Percentiles rank a stretch among this genome's conserved stretches.
Conservation (phyloP, 805 yeast genomes). For the Candida loeiensis region DNA sequence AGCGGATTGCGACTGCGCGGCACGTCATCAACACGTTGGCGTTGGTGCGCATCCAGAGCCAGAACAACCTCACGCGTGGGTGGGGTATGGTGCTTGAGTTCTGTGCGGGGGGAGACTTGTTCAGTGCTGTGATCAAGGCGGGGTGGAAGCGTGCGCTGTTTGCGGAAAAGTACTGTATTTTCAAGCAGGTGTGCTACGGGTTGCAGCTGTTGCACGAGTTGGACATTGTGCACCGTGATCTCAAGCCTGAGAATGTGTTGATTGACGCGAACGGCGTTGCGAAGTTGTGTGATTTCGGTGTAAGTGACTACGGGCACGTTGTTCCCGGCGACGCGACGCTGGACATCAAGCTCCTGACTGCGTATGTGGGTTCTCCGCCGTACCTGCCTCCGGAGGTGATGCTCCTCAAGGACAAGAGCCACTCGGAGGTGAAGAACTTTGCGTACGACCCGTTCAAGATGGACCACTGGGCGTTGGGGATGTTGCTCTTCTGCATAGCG, state of each 20-base stretch:
- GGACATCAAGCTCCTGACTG: conserved; percentile 36
- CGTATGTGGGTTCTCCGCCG: conserved; percentile 76
- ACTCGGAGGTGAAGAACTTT: conserved; percentile 32
- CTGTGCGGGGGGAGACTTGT: conserved; percentile 61
- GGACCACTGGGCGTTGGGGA: conserved; percentile 74
- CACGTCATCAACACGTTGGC: conserved; percentile 59
- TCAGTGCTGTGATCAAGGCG: conserved; percentile 48
- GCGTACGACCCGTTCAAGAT: conserved; percentile 62
- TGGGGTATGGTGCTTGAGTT: conserved; percentile 76
- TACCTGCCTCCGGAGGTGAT: conserved; percentile 77
- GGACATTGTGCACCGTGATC: conserved; percentile 69
- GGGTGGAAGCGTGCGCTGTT: conserved; percentile 57
- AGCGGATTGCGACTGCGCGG: conserved; percentile 48
- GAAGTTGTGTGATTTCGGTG: conserved; percentile 75
- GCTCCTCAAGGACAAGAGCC: conserved; percentile 39
- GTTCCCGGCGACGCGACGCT: conserved; percentile 48
- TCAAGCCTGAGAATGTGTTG: conserved; percentile 71
- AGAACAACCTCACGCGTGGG: conserved; percentile 52
- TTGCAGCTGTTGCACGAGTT: conserved; percentile 57
- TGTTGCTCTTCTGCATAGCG: conserved; percentile 58
- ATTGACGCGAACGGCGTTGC: conserved; percentile 58
- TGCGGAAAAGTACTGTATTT: conserved; percentile 58
- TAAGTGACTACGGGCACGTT: conserved; percentile 60
- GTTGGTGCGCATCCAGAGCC: conserved; percentile 54
- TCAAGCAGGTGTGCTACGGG: conserved; percentile 66